Conservation (phyloP, 371 early-diverging fungal genomes). For the Apophysomyces trapeziformis region DNA sequence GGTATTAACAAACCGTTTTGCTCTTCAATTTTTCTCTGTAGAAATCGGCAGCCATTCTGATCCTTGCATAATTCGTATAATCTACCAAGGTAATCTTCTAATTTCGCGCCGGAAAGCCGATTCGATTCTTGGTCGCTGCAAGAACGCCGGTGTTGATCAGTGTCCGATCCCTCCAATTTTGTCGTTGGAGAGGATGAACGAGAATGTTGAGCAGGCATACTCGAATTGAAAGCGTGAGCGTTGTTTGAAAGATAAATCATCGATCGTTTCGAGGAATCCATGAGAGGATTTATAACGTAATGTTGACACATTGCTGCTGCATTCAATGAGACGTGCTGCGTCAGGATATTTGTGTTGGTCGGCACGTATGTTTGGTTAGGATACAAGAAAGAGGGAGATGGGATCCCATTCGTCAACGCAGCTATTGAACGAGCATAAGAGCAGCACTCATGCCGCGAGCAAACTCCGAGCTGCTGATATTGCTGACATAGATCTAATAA, state of each 20-base stretch:
- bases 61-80: conserved; percentile 84
- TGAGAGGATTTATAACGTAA: neutral
- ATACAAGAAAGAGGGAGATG: neutral
- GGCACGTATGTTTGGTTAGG: neutral
- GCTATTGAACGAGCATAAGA: conserved; percentile 50
- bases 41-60: conserved; percentile 88
- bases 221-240: conserved; percentile 27
- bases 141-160: conserved; percentile 12
- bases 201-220: conserved; percentile 11
- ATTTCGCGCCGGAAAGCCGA: conserved; percentile 64
- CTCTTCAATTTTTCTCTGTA: conserved; percentile 87
- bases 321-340: neutral
- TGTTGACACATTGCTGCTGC: neutral
- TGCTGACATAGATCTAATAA: conserved; percentile 28
- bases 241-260: conserved; percentile 22
- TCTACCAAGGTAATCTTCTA: conserved; percentile 75
- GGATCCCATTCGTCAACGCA: neutral
- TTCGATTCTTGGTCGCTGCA: conserved; percentile 43
- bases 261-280: conserved; percentile 1
- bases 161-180: neutral
- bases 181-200: conserved; percentile 6
- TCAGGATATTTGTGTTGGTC: neutral
- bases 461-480: conserved; percentile 64
- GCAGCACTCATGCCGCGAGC: conserved; percentile 64
- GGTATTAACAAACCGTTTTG: conserved; percentile 60